Conservation (phyloP, 805 yeast genomes). For the Candida ipomoeae region DNA sequence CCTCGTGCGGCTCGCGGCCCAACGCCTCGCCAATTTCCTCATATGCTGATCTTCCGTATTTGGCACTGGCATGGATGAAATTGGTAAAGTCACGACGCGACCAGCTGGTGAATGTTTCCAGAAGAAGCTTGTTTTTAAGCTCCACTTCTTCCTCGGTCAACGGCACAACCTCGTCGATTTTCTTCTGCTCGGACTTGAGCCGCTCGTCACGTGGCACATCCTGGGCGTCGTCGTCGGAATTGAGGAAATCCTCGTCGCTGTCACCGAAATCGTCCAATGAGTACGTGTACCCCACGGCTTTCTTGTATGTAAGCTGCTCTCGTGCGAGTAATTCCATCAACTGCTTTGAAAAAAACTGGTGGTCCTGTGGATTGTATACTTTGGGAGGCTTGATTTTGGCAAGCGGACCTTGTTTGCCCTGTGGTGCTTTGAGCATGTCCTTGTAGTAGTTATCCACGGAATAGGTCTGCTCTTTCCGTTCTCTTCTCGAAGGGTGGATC, state of each 20-base stretch:
- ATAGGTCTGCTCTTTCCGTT: constrained; percentile 73
- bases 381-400: constrained; percentile 31
- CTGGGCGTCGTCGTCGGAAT: constrained; percentile 40
- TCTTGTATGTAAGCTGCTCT: constrained; percentile 63
- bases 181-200: constrained; percentile 47
- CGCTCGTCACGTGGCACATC: constrained; percentile 34
- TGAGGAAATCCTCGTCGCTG: constrained; percentile 44
- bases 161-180: constrained; percentile 52
- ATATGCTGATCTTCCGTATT: constrained; percentile 54
- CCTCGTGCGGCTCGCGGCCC: constrained; percentile 57
- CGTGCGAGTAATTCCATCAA: constrained; percentile 52
- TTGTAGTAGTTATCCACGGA: constrained; percentile 73
- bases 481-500: constrained; percentile 74
- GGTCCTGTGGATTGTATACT: constrained; percentile 59
- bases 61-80: constrained; percentile 66
- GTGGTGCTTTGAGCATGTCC: constrained; percentile 51
- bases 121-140: constrained; percentile 49
- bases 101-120: constrained; percentile 63
- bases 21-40: constrained; percentile 50
- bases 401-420: constrained; percentile 7
- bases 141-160: constrained; percentile 60
- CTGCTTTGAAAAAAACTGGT: constrained; percentile 63
- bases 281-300: constrained; percentile 54
- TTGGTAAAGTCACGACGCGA: constrained; percentile 70
- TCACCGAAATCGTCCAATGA: constrained; percentile 59